Evolutionary conservation across 257 asterid genomes (phyloP), one percentile per base, ranked within the genome.

Genomic region (Handroanthus guayacan): DNA sequence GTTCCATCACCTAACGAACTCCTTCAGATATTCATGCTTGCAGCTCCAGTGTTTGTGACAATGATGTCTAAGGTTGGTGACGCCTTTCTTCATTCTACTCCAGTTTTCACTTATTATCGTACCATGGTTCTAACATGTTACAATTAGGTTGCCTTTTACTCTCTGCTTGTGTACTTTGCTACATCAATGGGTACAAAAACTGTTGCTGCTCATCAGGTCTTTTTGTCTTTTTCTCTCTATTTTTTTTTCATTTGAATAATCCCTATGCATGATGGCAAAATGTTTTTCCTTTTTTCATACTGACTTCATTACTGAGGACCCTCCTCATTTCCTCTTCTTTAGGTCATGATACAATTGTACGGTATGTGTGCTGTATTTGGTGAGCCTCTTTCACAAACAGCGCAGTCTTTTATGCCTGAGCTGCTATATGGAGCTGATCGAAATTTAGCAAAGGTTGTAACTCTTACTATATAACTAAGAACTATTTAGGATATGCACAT

Each of bases 381-480:
- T 68, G 98, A 95, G 80, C 98, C 98, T 75, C 97, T 95, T 62
- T 95, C 99, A 72, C 98, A 95, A 81, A 95, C 99, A 8, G 95
- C 98, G 18, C 99, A 95, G 83, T 88, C 98, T 51, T 95, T 89
- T 86, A 91, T 95, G 96, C 99, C 98, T 0, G 98, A 92, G 86
- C 78, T 89, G 79, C 73, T 95, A 52, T 89, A 87, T 82, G 99
- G 98, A 85, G 92, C 85, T 51, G 91, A 87, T 48, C 89, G 94
- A 69, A 92, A 85, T 84, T 84, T 91, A 77, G 56, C 86, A 39
- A 95, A 95, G 97, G 99, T 94, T 37, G 75, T 76, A 70, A n/a
- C 57, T 66, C 83, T 61, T 65, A 12, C 38, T 50, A 13, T 63
- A 25, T 75, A n/a, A 25, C 36, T 54, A 14, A 5, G 3, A 43